phyloP scores from a whole-genome alignment of 31 red algal genomes.

The Endocladia muricata region DNA sequence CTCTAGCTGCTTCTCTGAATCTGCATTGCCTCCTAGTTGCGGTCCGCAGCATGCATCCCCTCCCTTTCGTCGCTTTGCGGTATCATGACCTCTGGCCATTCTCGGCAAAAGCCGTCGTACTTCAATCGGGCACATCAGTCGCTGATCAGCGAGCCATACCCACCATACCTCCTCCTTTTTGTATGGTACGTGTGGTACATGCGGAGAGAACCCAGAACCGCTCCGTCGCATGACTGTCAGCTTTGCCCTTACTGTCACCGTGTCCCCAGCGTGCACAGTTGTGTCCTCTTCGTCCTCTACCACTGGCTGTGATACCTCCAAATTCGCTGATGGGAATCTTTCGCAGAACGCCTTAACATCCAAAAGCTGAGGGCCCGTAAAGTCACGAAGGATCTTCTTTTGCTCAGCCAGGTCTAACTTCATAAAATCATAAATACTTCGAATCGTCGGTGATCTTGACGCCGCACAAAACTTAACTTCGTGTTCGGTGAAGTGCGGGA shows the following conservation, averaged over 20 bases:
- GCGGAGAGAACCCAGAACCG: constrained; percentile 67
- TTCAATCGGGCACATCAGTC: constrained; percentile 54
- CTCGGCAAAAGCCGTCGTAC: constrained; percentile 55
- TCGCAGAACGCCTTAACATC: constrained; percentile 82
- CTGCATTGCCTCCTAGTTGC: neutral
- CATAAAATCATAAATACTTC: constrained; percentile 67
- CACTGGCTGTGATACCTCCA: constrained; percentile 60
- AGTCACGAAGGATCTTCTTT: constrained; percentile 60
- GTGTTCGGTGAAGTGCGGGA: constrained; percentile 72
- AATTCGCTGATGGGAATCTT: constrained; percentile 59
- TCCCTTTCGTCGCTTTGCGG: constrained; percentile 8
- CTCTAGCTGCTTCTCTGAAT: constrained; percentile 9
- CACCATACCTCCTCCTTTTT: constrained; percentile 88
- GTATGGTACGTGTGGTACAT: constrained; percentile 41
- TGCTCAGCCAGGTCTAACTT: constrained; percentile 52
- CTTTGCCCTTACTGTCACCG: constrained; percentile 69
- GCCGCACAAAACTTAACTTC: constrained; percentile 68
- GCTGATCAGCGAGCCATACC: constrained; percentile 71
- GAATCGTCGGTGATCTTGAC: constrained; percentile 21
- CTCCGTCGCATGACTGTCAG: constrained; percentile 54
- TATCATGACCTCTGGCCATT: constrained; percentile 54
- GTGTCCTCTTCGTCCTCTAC: constrained; percentile 86
- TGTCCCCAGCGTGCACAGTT: constrained; percentile 82
- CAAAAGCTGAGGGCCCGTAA: constrained; percentile 50
- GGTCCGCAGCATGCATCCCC: neutral